Base-by-base conservation (phyloP, 306 rosid species). In the Dalbergia cultrata region DNA sequence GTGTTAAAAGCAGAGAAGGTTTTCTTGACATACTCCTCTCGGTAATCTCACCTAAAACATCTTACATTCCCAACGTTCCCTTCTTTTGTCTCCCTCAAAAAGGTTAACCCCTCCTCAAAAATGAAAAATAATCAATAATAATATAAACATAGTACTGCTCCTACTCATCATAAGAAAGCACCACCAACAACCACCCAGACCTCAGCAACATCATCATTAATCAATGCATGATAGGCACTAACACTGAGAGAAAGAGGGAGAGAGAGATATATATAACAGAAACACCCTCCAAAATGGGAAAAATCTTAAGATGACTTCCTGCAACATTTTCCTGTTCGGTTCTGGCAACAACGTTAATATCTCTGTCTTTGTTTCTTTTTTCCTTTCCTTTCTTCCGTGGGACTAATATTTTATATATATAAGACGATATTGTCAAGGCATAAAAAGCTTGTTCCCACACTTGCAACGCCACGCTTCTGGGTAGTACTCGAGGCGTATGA, bases 381-480 rank as follows among this genome's bases (percentile, higher is more conserved):
- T 13, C 37, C 65, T 70, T 41, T 67, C 22, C 31, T 63, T 16
- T 65, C 33, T 62, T 34, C 64, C 58, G 22, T 54, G 45, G 45
- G 45, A 41, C 45, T 43, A 43, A 7, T 37, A 37, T 37, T n/a
- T n/a, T 37, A 37, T 37, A 4, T 37, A 37, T 37, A 37, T 37
- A 26, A 0, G 31, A 26, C 2, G 6, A 37, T 37, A 37, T 37
- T 37, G 41, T 47, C 71, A 94, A 59, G 99, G 99, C 94, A 88
- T 90, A 50, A 87, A 95, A 82, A 93, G 90, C 88, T 91, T 90
- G 78, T 88, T 84, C 74, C 95, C 90, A 71, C 99, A 95, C 83
- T 89, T 87, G 91, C 99, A 95, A 49, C 99, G 91, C 99, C 99
- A 95, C 41, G 99, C 97, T 90, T 95, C 97, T 0, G 99, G 99